Conservation (phyloP, 495 filamentous ascomycete species). For the Cenococcum geophilum region DNA sequence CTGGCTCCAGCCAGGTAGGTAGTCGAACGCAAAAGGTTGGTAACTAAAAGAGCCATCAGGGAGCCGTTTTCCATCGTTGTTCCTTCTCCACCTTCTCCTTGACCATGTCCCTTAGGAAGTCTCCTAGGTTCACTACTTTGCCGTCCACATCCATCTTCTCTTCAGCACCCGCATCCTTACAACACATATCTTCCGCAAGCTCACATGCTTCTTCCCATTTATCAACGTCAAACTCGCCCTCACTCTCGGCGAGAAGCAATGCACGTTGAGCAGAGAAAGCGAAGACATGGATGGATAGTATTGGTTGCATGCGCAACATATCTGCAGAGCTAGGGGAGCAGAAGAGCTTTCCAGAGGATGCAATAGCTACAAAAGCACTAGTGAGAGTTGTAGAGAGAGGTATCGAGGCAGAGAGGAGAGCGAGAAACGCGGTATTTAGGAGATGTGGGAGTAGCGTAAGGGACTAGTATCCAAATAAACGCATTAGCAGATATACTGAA, state of each 20-base stretch:
- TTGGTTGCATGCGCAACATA: slow-evolving; percentile 54
- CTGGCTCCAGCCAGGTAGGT: too few relatives aligned
- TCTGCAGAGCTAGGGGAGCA: slow-evolving; percentile 51
- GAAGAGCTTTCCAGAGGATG: slow-evolving; percentile 35
- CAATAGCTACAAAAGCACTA: slow-evolving; percentile 55
- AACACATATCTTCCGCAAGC: slow-evolving; percentile 57
- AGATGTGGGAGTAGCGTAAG: slow-evolving; percentile 68
- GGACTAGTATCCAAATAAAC: slow-evolving; percentile 46
- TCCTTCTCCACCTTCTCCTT: slow-evolving; percentile 53
- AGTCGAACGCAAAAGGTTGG: neutral
- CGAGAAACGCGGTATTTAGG: slow-evolving; percentile 63
- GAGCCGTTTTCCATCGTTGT: slow-evolving; percentile 52
- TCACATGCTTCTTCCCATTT: slow-evolving; percentile 70
- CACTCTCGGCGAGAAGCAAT: slow-evolving; percentile 71
- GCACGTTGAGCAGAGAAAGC: slow-evolving; percentile 70
- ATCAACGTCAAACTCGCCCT: slow-evolving; percentile 68
- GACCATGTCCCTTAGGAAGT: slow-evolving; percentile 59
- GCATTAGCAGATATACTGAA: neutral
- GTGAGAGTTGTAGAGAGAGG: slow-evolving; percentile 66
- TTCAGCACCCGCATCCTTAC: slow-evolving; percentile 44
- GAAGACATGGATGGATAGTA: slow-evolving; percentile 55
- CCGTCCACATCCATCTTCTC: slow-evolving; percentile 40
- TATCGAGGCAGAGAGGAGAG: slow-evolving; percentile 69
- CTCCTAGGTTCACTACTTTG: slow-evolving; percentile 43
- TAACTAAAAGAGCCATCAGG: slow-evolving; percentile 8